These are phyloP conservation scores for Colletotrichum neosansevieriae DNA, from an alignment of 2,329 filamentous ascomycete species.

Conservation along the genomic window DNA sequence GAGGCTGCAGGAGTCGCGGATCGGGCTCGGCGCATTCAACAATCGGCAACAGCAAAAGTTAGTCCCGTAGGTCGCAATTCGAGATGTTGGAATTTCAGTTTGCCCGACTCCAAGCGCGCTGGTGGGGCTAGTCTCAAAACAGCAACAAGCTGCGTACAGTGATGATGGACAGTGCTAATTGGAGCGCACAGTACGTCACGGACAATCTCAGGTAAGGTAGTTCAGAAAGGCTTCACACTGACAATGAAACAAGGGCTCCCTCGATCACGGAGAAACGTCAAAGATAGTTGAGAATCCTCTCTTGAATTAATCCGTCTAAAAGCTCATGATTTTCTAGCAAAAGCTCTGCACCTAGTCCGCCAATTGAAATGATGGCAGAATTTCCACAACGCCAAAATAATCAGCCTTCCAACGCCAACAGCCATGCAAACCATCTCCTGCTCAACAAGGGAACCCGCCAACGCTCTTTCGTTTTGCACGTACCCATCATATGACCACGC, in stretches of 20 bases:
- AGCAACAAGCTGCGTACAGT: slow-evolving; percentile 50
- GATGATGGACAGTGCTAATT: neutral
- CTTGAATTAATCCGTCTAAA: too few relatives aligned
- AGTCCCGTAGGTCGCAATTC: slow-evolving; percentile 39
- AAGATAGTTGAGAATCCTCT: too few relatives aligned
- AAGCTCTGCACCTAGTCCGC: neutral
- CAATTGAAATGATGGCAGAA: neutral
- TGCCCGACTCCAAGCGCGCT: slow-evolving; percentile 32
- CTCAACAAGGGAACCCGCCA: slow-evolving; percentile 8
- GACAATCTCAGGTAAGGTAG: too few relatives aligned
- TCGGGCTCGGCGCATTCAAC: slow-evolving; percentile 30
- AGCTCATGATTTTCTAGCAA: slow-evolving; percentile 13
- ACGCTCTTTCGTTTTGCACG: slow-evolving; percentile 30
- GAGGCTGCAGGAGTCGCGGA: slow-evolving; percentile 31
- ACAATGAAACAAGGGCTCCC: too few relatives aligned
- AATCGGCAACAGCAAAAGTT: slow-evolving; percentile 25
- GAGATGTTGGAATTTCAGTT: slow-evolving; percentile 40
- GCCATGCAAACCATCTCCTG: slow-evolving; percentile 43
- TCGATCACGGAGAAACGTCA: too few relatives aligned
- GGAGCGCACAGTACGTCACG: slow-evolving; percentile 4
- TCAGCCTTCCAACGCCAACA: slow-evolving; percentile 48
- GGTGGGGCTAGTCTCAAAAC: slow-evolving; percentile 49
- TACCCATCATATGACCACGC: slow-evolving; percentile 11
- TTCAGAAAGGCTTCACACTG: too few relatives aligned
- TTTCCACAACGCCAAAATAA: slow-evolving; percentile 24